phyloP scores from a whole-genome alignment of 2,329 filamentous ascomycete species.

The Colletotrichum shisoi region DNA sequence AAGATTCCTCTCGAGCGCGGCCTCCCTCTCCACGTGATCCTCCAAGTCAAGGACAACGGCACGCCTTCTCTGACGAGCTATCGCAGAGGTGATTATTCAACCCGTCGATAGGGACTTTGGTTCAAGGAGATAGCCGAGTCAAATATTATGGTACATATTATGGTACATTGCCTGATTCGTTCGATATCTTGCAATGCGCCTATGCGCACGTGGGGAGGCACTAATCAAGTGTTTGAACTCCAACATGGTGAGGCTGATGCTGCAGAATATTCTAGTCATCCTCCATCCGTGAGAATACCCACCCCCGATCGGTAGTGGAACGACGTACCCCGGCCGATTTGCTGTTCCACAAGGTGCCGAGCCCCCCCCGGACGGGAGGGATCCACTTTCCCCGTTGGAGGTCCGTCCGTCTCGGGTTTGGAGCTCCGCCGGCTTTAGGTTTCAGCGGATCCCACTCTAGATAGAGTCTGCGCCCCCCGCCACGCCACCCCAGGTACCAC shows the following conservation, averaged over 20 bases:
- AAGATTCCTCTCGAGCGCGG: constrained; percentile 46
- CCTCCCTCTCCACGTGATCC: constrained; percentile 57
- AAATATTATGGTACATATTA: no score
- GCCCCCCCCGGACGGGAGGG: background rate
- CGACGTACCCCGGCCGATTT: background rate
- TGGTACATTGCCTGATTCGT: no score
- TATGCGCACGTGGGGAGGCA: no score
- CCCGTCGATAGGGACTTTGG: constrained; percentile 44
- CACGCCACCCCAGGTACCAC: no score
- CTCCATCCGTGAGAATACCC: no score
- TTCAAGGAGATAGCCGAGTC: background rate
- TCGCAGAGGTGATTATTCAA: constrained; percentile 53
- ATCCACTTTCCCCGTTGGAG: constrained; percentile 6
- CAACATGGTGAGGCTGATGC: no score
- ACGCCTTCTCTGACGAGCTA: constrained; percentile 57
- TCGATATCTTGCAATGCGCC: no score
- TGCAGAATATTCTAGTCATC: no score
- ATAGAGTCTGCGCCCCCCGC: no score
- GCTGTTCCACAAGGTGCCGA: background rate
- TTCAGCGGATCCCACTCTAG: constrained; percentile 16
- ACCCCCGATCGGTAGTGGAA: constrained; percentile 1
- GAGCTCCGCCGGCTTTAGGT: constrained; percentile 5
- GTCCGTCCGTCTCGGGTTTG: constrained; percentile 11
- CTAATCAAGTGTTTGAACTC: background rate
- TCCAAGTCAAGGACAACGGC: constrained; percentile 58